Conservation (phyloP, 2,329 filamentous ascomycete species). For the Chaetoscypha palmicola region DNA sequence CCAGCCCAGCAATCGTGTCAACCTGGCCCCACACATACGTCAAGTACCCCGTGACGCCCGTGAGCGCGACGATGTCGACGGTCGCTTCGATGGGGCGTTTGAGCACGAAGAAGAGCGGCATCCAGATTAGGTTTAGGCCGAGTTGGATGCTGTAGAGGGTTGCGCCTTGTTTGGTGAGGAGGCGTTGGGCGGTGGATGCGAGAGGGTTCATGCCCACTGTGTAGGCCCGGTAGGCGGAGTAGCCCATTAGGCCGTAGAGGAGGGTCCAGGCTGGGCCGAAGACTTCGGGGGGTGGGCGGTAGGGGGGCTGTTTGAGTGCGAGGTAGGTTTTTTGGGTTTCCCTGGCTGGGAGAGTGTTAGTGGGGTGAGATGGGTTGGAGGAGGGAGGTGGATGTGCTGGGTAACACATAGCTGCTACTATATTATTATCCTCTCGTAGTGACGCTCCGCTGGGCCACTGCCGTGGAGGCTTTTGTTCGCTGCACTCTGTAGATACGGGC, state of each 20-base stretch:
- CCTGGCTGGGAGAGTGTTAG: slow-evolving; percentile 44
- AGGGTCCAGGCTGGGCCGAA: slow-evolving; percentile 61
- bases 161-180: slow-evolving; percentile 55
- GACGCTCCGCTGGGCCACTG: too few relatives aligned
- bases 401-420: too few relatives aligned
- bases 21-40: slow-evolving; percentile 69
- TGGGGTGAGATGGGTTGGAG: too few relatives aligned
- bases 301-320: slow-evolving; percentile 59
- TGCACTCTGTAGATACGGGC: too few relatives aligned
- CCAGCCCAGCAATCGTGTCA: slow-evolving; percentile 65
- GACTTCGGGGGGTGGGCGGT: slow-evolving; percentile 51
- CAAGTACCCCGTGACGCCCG: slow-evolving; percentile 66
- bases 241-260: slow-evolving; percentile 77
- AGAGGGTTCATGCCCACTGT: slow-evolving; percentile 50
- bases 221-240: slow-evolving; percentile 75
- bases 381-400: too few relatives aligned
- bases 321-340: slow-evolving; percentile 56
- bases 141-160: slow-evolving; percentile 83
- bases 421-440: too few relatives aligned
- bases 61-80: slow-evolving; percentile 65
- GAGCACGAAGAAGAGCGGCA: slow-evolving; percentile 83
- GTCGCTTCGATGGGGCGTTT: slow-evolving; percentile 68
- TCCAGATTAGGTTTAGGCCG: slow-evolving; percentile 79
- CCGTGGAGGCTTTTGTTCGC: too few relatives aligned
- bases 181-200: slow-evolving; percentile 18